phyloP scores from a whole-genome alignment of 2,329 filamentous ascomycete species.

The Fusarium chaquense region DNA sequence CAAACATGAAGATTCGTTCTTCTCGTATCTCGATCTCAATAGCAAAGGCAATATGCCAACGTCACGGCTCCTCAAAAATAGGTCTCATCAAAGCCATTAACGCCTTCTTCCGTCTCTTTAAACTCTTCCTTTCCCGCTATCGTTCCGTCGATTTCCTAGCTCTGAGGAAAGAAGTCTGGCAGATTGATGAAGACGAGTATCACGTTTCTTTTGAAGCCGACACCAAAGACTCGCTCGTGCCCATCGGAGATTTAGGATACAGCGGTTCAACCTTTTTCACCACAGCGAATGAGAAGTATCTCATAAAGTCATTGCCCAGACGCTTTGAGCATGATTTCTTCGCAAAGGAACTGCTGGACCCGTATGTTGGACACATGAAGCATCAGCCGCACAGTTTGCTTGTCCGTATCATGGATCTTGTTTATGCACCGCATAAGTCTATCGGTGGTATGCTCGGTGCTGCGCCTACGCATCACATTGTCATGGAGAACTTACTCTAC shows the following conservation, averaged over 20 bases:
- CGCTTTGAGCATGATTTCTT: constrained; percentile 79
- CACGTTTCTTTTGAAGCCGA: constrained; percentile 51
- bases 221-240: constrained; percentile 55
- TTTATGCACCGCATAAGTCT: constrained; percentile 66
- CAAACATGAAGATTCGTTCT: constrained; percentile 51
- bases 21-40: constrained; percentile 68
- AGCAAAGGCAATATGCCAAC: constrained; percentile 65
- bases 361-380: constrained; percentile 74
- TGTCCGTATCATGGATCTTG: constrained; percentile 78
- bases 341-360: constrained; percentile 71
- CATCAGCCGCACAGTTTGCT: constrained; percentile 70
- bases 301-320: constrained; percentile 78
- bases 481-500: constrained; percentile 81
- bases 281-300: constrained; percentile 73
- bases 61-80: constrained; percentile 37
- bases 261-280: constrained; percentile 82
- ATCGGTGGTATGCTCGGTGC: constrained; percentile 70
- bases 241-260: constrained; percentile 78
- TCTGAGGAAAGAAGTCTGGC: constrained; percentile 49
- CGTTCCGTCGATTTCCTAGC: constrained; percentile 48
- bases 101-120: constrained; percentile 53
- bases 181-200: constrained; percentile 56
- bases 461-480: constrained; percentile 77
- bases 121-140: constrained; percentile 48
- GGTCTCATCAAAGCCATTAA: constrained; percentile 49